Percentiles rank a stretch among this genome's conserved stretches.
These are phyloP conservation scores for Hygrophoropsis aurantiaca DNA, from an alignment of 768 basidiomycete species.

Conservation along the genomic window DNA sequence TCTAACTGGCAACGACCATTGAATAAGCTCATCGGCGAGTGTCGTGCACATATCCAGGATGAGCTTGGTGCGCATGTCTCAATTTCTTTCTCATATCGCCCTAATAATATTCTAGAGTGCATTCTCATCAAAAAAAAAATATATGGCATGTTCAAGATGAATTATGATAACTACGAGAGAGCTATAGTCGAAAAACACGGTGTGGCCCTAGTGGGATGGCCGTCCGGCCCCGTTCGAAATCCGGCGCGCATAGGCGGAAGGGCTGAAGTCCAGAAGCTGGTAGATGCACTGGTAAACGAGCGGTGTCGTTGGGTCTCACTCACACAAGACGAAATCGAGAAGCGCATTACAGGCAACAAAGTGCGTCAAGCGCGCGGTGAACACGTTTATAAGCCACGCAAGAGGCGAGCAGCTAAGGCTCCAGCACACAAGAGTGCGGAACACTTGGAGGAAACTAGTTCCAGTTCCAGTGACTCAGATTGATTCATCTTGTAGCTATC, in stretches of 20 bases:
- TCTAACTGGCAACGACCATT: neutral
- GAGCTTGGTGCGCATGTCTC: neutral
- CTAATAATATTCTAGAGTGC: slow-evolving; percentile 1
- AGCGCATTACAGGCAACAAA: neutral
- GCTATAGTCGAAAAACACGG: neutral
- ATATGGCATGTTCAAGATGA: slow-evolving; percentile 1
- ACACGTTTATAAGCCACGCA: too few relatives aligned
- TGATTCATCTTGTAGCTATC: too few relatives aligned
- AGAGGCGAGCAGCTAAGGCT: too few relatives aligned
- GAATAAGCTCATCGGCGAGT: slow-evolving; percentile 7
- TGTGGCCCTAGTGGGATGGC: neutral
- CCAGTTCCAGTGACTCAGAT: too few relatives aligned
- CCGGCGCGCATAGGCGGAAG: slow-evolving; percentile 3
- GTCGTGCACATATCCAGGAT: slow-evolving; percentile 1
- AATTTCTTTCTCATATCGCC: too few relatives aligned
- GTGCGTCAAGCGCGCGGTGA: slow-evolving; percentile 2
- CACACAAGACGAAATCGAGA: neutral
- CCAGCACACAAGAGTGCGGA: too few relatives aligned
- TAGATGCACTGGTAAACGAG: neutral
- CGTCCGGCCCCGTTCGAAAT: neutral
- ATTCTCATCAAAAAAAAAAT: neutral
- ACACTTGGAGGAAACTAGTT: too few relatives aligned
- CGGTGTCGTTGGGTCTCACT: slow-evolving; percentile 1
- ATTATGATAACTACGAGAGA: slow-evolving; percentile 1
- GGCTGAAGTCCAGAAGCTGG: slow-evolving; percentile 2